Percentiles rank a stretch among this genome's conserved stretches.
phyloP scores from a whole-genome alignment of 2,329 filamentous ascomycete species.

The Pseudocercospora cruenta region DNA sequence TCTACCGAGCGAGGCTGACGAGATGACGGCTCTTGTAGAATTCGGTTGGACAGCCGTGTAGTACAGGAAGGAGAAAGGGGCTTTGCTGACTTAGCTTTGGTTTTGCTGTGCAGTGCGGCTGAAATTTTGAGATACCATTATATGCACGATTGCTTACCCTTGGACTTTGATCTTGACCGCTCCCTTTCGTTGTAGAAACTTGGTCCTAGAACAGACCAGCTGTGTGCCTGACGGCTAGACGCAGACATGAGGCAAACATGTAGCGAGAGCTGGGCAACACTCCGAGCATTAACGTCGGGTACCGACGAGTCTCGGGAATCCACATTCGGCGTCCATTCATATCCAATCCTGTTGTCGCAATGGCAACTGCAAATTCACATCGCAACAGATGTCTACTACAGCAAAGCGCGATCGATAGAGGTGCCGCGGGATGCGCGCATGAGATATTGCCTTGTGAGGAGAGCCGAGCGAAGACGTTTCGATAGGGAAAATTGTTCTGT shows the following conservation, averaged over 20 bases:
- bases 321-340: background rate
- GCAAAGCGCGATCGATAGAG: background rate
- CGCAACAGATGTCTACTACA: background rate
- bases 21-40: constrained; percentile 4
- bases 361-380: background rate
- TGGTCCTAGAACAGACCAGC: background rate
- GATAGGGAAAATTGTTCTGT: background rate
- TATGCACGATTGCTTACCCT: constrained; percentile 15
- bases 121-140: constrained; percentile 19
- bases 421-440: background rate
- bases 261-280: background rate
- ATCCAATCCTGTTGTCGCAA: background rate
- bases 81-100: constrained; percentile 7
- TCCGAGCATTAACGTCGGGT: background rate
- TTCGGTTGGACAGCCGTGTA: constrained; percentile 8
- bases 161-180: background rate
- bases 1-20: constrained; percentile 7
- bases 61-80: constrained; percentile 5
- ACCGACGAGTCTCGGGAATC: background rate
- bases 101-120: constrained; percentile 11
- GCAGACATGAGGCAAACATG: background rate
- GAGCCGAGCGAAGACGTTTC: constrained; percentile 3
- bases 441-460: constrained; percentile 2
- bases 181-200: background rate
- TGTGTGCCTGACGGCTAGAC: background rate